Evolutionary conservation across 768 basidiomycete species (phyloP).

Genomic region (Lactarius vividus): DNA sequence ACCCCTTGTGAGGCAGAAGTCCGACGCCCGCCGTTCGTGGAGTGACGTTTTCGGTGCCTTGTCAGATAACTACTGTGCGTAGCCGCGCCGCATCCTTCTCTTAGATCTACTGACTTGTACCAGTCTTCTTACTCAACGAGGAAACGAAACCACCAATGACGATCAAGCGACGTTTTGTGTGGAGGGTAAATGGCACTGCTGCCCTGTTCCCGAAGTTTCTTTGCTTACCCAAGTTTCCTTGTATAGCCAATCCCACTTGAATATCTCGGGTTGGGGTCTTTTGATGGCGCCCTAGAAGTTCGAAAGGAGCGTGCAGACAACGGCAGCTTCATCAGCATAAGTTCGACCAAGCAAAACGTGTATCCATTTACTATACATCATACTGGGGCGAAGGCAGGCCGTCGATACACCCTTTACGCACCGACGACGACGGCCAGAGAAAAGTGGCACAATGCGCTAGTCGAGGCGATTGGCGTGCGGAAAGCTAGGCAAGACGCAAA

Average conservation of each 20-base stretch:
- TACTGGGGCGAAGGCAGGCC: constrained; percentile 49
- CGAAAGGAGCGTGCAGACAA: constrained; percentile 64
- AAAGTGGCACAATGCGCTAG: constrained; percentile 61
- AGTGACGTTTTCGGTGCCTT: constrained; percentile 61
- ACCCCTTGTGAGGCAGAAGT: constrained; percentile 53
- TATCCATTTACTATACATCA: constrained; percentile 82
- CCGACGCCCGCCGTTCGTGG: constrained; percentile 74
- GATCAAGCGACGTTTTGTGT: constrained; percentile 53
- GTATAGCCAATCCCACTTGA: constrained; percentile 74
- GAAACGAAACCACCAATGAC: constrained; percentile 50
- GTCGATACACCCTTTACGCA: constrained; percentile 74
- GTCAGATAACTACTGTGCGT: constrained; percentile 74
- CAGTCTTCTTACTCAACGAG: constrained; percentile 65
- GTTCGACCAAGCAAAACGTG: constrained; percentile 50
- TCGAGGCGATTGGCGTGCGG: constrained; percentile 62
- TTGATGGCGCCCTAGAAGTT: constrained; percentile 55
- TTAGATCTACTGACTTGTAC: constrained; percentile 15
- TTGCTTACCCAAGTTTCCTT: constrained; percentile 12
- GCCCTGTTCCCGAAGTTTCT: neutral
- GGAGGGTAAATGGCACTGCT: constrained; percentile 51
- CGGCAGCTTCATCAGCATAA: constrained; percentile 52
- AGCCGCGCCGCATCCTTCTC: neutral
- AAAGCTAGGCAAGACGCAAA: constrained; percentile 67
- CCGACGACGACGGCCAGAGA: constrained; percentile 52
- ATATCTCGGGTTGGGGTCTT: constrained; percentile 70